phyloP scores from a whole-genome alignment of 2,329 filamentous ascomycete genomes.

The Aspergillus candidus region DNA sequence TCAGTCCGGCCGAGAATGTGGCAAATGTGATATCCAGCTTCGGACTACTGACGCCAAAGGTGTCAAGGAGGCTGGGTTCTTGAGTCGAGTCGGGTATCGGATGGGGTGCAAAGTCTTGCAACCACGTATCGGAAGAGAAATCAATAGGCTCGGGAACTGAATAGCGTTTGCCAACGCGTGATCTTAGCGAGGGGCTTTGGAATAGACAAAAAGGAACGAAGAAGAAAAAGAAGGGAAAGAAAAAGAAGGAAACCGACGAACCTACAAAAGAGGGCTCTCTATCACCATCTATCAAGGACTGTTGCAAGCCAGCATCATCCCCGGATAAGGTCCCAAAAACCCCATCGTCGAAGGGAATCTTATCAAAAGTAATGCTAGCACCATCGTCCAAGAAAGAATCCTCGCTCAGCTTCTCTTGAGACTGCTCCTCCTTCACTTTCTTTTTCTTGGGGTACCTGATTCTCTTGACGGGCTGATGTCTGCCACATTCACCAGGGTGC shows the following conservation, averaged over 20 bases:
- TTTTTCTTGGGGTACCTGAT: constrained; percentile 8
- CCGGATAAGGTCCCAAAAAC: constrained; percentile 6
- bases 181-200: not conserved
- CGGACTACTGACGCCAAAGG: constrained; percentile 5
- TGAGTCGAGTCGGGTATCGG: constrained; percentile 10
- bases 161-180: not conserved
- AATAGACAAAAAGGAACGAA: not conserved
- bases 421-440: constrained; percentile 6
- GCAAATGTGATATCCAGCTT: constrained; percentile 1
- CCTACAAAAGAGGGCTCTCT: constrained; percentile 8
- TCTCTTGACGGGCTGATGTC: constrained; percentile 7
- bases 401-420: not conserved
- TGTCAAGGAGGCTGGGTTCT: constrained; percentile 9
- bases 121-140: constrained; percentile 22
- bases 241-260: constrained; percentile 1
- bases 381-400: not conserved
- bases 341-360: constrained; percentile 2
- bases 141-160: constrained; percentile 17
- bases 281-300: constrained; percentile 8
- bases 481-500: not conserved
- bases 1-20: not conserved
- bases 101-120: constrained; percentile 23
- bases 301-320: constrained; percentile 7
- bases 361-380: constrained; percentile 4
- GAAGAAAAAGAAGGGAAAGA: not conserved